A percentile compares a stretch with the other conserved stretches of the same genome.
Evolutionary conservation across 2,329 filamentous ascomycete species (phyloP).

Genomic region (Fusarium torulosum): DNA sequence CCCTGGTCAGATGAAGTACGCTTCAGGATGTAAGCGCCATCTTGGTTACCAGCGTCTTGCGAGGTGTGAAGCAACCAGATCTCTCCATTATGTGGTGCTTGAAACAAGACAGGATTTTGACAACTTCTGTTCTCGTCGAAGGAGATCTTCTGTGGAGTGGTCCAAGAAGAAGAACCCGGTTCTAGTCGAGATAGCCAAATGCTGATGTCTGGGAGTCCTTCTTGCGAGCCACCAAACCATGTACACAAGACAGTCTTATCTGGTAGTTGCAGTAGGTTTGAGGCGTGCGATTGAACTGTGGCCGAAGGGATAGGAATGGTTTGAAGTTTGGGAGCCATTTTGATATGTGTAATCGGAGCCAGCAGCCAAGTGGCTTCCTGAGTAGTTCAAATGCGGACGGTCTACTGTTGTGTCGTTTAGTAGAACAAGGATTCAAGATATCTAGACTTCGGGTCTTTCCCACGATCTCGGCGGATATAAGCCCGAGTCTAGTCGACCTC

Average conservation of each 20-base stretch:
- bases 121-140: constrained; percentile 57
- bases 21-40: constrained; percentile 56
- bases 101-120: constrained; percentile 60
- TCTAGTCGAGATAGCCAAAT: constrained; percentile 57
- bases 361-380: background rate
- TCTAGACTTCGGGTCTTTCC: background rate
- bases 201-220: constrained; percentile 59
- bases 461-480: constrained; percentile 17
- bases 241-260: constrained; percentile 57
- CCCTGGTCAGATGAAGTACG: constrained; percentile 54
- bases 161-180: constrained; percentile 51
- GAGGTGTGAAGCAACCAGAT: constrained; percentile 61
- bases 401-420: background rate
- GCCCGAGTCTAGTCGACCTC: background rate
- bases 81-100: constrained; percentile 49
- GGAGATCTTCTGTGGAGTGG: constrained; percentile 52
- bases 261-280: constrained; percentile 57
- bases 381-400: background rate
- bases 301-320: constrained; percentile 51
- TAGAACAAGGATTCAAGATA: background rate
- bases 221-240: constrained; percentile 61
- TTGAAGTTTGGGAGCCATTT: constrained; percentile 26
- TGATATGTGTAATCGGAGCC: rapidly evolving
- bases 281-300: constrained; percentile 60
- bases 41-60: constrained; percentile 59